These are phyloP conservation scores for Russula sp. DNA, from an alignment of 768 basidiomycete species.

Conservation along the genomic window DNA sequence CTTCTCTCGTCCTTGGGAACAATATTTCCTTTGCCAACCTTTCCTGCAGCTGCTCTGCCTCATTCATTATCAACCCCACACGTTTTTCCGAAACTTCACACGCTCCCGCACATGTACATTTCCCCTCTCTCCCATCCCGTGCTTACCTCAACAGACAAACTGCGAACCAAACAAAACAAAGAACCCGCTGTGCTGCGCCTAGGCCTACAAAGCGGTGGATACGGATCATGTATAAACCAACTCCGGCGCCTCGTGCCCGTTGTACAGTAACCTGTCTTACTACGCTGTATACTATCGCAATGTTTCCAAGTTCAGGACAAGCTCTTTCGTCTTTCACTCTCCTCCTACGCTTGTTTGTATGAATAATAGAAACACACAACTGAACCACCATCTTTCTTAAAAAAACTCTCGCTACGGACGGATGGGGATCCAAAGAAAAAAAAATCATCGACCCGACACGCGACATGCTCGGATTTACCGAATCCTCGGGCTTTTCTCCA, in stretches of 20 bases:
- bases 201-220: neutral
- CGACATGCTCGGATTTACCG: no score
- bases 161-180: neutral
- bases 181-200: slow-evolving; percentile 4
- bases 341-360: no score
- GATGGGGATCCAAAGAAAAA: no score
- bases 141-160: neutral
- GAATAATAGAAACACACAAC: no score
- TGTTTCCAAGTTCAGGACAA: no score
- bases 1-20: slow-evolving; percentile 6
- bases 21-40: neutral
- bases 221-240: slow-evolving; percentile 16
- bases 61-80: slow-evolving; percentile 4
- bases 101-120: neutral
- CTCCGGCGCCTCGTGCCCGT: neutral
- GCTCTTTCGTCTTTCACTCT: no score
- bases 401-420: no score
- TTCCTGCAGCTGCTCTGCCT: neutral
- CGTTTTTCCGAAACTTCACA: slow-evolving; percentile 8
- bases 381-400: no score
- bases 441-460: no score
- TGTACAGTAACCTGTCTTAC: no score
- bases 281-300: no score
- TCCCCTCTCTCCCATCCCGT: neutral
- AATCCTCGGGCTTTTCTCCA: no score